Base-by-base conservation (phyloP, 169 alveolate genomes). In the Gregarina niphandrodes region DNA sequence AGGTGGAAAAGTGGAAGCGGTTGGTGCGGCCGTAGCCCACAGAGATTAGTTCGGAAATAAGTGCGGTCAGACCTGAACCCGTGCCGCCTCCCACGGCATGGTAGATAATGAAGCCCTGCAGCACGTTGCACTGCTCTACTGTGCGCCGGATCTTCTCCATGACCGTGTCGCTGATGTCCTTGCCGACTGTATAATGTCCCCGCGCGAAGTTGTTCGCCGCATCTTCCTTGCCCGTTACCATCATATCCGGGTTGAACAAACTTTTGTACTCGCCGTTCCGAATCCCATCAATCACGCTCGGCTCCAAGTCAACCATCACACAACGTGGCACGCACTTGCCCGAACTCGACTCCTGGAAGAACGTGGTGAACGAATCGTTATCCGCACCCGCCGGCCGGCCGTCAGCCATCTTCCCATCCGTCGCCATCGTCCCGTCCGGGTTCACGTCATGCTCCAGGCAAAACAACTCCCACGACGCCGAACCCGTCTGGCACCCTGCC, bases 391-490 rank as follows among this genome's bases (percentile, higher is more conserved):
- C 84, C 34, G 91, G 85, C n/a, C n/a, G n/a, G n/a, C n/a, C n/a
- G n/a, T n/a, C n/a, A n/a, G n/a, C n/a, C n/a, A n/a, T n/a, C n/a
- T n/a, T n/a, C n/a, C n/a, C n/a, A n/a, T n/a, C n/a, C n/a, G n/a
- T n/a, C n/a, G n/a, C n/a, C 85, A 89, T 73, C 67, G 80, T 75
- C 16, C 98, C 97, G 61, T 82, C 95, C 11, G 97, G 97, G 49
- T 82, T 84, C 52, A 86, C 82, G 46, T 95, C 96, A 63, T 84
- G 97, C 62, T 87, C 98, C 38, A 87, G 75, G 66, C 96, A 91
- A 77, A 87, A 91, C 21, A 91, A 67, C 61, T 91, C 97, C 93
- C 98, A 91, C 69, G 96, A 88, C 48, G 97, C 95, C 56, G 84
- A 84, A 44, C 97, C 98, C 21, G 87, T 81, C 68, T 88, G 95